Conservation (phyloP, 768 basidiomycete genomes). For the Sistotremastrum suecicum region DNA sequence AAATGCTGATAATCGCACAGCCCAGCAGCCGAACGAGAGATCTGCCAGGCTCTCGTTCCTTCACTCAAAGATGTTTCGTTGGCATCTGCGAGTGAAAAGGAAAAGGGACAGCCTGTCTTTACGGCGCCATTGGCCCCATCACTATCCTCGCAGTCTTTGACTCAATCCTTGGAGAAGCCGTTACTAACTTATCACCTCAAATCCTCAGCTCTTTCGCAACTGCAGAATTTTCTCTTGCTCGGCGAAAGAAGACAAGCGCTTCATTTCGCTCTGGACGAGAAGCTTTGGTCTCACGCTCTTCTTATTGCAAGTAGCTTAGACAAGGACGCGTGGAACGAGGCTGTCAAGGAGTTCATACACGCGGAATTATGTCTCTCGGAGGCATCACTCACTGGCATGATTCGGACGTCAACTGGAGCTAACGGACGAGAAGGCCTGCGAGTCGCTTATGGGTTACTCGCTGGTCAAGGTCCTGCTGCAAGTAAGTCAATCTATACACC, state of each 20-base stretch:
- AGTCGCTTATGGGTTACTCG: conserved; percentile 69
- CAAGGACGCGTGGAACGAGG: conserved; percentile 88
- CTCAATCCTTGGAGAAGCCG: conserved; percentile 3
- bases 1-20: too few species aligned
- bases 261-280: conserved; percentile 76
- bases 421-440: conserved; percentile 61
- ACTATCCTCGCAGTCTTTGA: too few species aligned
- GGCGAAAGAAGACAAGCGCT: conserved; percentile 83
- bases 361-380: conserved; percentile 48
- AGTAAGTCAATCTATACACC: conserved; percentile 29
- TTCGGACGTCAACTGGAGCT: conserved; percentile 13
- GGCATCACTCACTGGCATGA: conserved; percentile 8
- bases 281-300: conserved; percentile 92
- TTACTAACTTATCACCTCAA: too few species aligned
- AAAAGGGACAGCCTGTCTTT: not conserved
- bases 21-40: conserved; percentile 53
- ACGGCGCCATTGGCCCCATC: not conserved
- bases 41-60: conserved; percentile 62
- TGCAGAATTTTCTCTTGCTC: conserved; percentile 64
- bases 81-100: conserved; percentile 5
- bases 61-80: conserved; percentile 7
- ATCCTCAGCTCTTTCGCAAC: conserved; percentile 54
- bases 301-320: conserved; percentile 87
- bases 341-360: conserved; percentile 71
- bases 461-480: conserved; percentile 67